Base-by-base conservation (phyloP, 164 flowering plant species). In the Piper longum region DNA sequence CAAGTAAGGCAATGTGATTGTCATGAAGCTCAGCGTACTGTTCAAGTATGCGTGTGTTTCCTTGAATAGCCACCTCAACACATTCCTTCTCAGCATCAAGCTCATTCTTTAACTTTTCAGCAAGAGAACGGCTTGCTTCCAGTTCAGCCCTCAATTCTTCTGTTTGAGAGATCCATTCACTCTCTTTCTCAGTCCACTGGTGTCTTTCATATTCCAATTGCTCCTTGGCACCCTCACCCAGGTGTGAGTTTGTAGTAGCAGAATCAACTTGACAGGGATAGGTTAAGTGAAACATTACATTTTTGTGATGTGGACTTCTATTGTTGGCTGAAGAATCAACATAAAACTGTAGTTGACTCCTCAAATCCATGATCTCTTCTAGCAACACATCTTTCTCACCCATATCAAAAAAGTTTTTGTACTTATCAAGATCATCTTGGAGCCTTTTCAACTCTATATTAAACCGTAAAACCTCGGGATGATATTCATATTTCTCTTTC, bases 41-140 rank as follows among this genome's bases (percentile, higher is more conserved):
- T 61, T 95, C 99, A 71, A 95, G 88, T 83, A 91, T 85, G 13
- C 88, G 87, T 51, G 99, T 93, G 74, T 95, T 90, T n/a, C 97
- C 91, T 68, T 84, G 83, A 91, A 95, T 95, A 57, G 96, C 96
- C 82, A 85, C 74, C 70, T 91, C 89, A 36, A 80, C 78, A 69
- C 99, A 91, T 69, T 79, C 86, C 76, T 80, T 88, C 69, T 95
- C 99, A 42, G 75, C 74, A 57, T 87, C 84, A 52, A 87, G 74
- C 67, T 95, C 99, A 45, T 72, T 83, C 70, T 78, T 78, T 70
- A 48, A 76, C 71, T 81, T 87, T 67, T 85, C 86, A 39, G 78
- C 80, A 26, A 71, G 68, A 41, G 72, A 77, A 36, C 84, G 81
- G 69, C 73, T 77, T 57, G 79, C 80, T 70, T 86, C 89, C 43